Percentiles rank a stretch among this genome's conserved stretches.
These are phyloP conservation scores for Hypoxylon sp. DNA, from an alignment of 2,329 filamentous ascomycete genomes.

Conservation along the genomic window DNA sequence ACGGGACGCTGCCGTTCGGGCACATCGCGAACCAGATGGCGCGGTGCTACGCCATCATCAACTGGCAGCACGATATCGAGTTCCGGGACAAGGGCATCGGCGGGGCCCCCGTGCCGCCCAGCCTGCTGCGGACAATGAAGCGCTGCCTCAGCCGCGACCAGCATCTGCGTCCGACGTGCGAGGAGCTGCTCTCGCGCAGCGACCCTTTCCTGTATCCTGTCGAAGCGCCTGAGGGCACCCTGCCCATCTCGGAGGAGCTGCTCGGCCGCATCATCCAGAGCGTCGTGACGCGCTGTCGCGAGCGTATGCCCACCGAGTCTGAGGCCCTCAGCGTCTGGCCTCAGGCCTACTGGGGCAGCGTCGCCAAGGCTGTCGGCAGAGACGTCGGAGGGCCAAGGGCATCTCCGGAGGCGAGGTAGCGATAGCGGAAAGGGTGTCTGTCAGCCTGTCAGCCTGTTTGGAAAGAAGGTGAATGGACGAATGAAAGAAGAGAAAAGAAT, in stretches of 20 bases:
- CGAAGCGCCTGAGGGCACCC: slow-evolving; percentile 61
- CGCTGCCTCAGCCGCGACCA: slow-evolving; percentile 70
- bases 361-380: slow-evolving; percentile 59
- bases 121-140: slow-evolving; percentile 67
- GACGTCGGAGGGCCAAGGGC: slow-evolving; percentile 31
- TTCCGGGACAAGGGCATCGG: slow-evolving; percentile 76
- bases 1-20: slow-evolving; percentile 93
- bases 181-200: slow-evolving; percentile 64
- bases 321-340: slow-evolving; percentile 66
- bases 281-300: slow-evolving; percentile 65
- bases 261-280: slow-evolving; percentile 69
- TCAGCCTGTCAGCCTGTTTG: no score
- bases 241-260: slow-evolving; percentile 69
- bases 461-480: no score
- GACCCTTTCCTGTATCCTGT: slow-evolving; percentile 72
- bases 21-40: slow-evolving; percentile 89
- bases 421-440: slow-evolving; percentile 2
- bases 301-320: slow-evolving; percentile 65
- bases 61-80: slow-evolving; percentile 76
- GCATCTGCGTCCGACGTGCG: slow-evolving; percentile 68
- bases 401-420: slow-evolving; percentile 2
- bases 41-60: slow-evolving; percentile 85
- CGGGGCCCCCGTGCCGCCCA: slow-evolving; percentile 64
- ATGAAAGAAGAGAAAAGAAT: neutral
- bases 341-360: slow-evolving; percentile 67